phyloP scores from a whole-genome alignment of 129 eudicot genomes.

The Solidago caesia region DNA sequence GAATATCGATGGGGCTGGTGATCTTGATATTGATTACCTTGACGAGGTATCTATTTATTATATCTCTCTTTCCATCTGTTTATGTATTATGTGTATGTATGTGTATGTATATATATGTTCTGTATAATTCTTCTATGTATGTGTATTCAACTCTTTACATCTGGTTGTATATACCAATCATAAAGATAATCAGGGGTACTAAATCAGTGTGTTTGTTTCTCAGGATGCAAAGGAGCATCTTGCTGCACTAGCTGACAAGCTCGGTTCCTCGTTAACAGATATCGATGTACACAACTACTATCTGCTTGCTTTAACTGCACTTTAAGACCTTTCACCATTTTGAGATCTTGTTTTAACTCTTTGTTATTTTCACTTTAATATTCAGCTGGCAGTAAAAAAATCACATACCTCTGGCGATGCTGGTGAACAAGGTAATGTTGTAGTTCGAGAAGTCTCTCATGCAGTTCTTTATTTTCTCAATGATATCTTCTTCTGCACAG shows the following conservation, averaged over 20 bases:
- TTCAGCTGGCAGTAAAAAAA: slow-evolving; percentile 71
- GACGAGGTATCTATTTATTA: slow-evolving; percentile 60
- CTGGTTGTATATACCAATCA: neutral
- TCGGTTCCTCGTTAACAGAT: slow-evolving; percentile 79
- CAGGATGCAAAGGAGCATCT: slow-evolving; percentile 99
- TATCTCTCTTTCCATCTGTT: neutral
- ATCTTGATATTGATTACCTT: slow-evolving; percentile 96
- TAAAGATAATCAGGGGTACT: slow-evolving; percentile 10
- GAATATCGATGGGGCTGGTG: slow-evolving; percentile 88
- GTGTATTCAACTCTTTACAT: slow-evolving; percentile 5
- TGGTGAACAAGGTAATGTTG: slow-evolving; percentile 74
- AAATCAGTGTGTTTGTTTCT: slow-evolving; percentile 30
- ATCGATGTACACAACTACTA: slow-evolving; percentile 58
- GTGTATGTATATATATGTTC: neutral
- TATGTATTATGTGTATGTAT: slow-evolving; percentile 10
- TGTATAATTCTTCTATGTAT: neutral
- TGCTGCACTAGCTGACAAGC: slow-evolving; percentile 84
- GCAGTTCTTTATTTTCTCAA: slow-evolving; percentile 20
- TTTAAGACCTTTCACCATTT: neutral
- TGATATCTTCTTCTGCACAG: slow-evolving; percentile 10
- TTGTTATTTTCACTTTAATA: neutral
- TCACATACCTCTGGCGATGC: slow-evolving; percentile 58
- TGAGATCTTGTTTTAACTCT: slow-evolving; percentile 17
- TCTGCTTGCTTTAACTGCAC: slow-evolving; percentile 13
- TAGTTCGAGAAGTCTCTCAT: slow-evolving; percentile 24